These are phyloP conservation scores for Penicillium nordicum DNA, from an alignment of 2,329 filamentous ascomycete species.

Conservation along the genomic window DNA sequence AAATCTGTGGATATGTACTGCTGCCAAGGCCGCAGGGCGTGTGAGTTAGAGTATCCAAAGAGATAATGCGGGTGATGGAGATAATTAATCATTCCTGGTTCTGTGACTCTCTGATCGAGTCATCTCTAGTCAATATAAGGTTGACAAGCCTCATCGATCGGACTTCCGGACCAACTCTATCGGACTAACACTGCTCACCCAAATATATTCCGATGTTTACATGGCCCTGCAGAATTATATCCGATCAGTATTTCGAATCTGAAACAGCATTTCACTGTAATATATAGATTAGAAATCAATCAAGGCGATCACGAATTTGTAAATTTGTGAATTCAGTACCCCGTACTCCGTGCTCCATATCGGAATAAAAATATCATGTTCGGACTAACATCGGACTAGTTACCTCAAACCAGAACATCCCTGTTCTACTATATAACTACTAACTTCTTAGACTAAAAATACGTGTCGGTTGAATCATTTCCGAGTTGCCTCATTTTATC, in stretches of 20 bases:
- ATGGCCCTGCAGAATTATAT: background rate
- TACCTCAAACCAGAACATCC: background rate
- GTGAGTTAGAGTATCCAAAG: background rate
- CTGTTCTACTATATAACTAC: background rate
- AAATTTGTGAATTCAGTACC: background rate
- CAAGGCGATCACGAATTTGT: too few relatives aligned
- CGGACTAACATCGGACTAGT: slow-evolving; percentile 6
- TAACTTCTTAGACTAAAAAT: background rate
- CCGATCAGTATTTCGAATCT: background rate
- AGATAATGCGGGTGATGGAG: background rate
- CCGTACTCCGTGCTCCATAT: background rate
- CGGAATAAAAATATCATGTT: background rate
- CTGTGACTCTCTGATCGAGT: background rate
- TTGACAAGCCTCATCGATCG: background rate
- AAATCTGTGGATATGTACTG: background rate
- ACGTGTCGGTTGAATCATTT: background rate
- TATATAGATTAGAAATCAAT: background rate
- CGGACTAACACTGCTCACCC: background rate
- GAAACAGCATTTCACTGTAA: background rate
- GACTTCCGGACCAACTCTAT: background rate
- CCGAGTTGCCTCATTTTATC: background rate
- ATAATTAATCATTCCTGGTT: background rate
- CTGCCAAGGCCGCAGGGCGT: slow-evolving; percentile 10
- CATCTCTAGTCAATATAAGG: background rate
- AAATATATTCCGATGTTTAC: background rate